Conservation (phyloP, 192 early-diverging fungal species). For the Lobosporangium transversale region DNA sequence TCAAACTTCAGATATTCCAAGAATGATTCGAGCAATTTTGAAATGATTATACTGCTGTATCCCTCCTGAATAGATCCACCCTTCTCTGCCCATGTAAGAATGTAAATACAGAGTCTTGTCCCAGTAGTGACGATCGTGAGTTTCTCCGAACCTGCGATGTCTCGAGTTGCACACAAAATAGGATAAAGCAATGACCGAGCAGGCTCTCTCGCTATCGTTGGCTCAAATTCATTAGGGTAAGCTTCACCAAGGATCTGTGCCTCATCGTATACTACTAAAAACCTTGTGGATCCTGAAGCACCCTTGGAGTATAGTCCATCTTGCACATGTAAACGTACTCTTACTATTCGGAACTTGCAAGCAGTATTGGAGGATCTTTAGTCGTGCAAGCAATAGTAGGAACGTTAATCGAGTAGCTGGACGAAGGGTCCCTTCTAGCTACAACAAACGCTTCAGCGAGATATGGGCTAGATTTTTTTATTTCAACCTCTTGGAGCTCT, state of each 20-base stretch:
- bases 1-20: no score
- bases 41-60: not conserved
- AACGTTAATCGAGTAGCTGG: not conserved
- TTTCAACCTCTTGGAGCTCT: no score
- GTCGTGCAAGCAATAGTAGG: constrained; percentile 10
- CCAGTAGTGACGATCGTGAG: not conserved
- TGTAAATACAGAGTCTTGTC: not conserved
- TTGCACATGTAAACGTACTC: not conserved
- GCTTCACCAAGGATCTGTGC: constrained; percentile 34
- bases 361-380: constrained; percentile 11
- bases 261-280: constrained; percentile 10
- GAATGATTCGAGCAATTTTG: no score
- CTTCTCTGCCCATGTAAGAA: not conserved
- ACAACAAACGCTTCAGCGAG: no score
- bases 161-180: constrained; percentile 15
- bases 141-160: not conserved
- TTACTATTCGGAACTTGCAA: not conserved
- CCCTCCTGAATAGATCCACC: not conserved
- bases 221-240: not conserved
- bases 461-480: no score
- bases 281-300: not conserved
- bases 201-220: not conserved
- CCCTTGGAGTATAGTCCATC: not conserved
- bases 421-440: not conserved
- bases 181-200: constrained; percentile 13